Evolutionary conservation across 768 basidiomycete genomes (phyloP).

Genomic region (Tulasnella sp.): DNA sequence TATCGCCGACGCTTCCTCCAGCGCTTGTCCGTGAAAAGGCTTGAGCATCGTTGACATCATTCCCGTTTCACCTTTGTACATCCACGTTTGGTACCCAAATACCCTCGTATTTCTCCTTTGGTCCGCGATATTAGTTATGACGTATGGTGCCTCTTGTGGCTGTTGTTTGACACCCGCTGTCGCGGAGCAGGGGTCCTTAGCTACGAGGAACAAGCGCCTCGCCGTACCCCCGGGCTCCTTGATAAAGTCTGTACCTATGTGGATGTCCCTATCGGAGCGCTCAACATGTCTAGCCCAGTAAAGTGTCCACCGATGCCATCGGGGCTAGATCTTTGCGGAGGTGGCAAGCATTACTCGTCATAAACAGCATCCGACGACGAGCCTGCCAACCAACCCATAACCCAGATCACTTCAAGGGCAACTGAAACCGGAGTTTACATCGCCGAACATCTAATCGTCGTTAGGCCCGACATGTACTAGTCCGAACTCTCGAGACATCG

Average conservation of each 20-base stretch:
- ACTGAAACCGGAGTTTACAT: too few species aligned
- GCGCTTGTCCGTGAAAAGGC: not conserved
- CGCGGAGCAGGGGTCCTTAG: not conserved
- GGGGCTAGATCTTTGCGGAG: not conserved
- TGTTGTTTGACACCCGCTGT: not conserved
- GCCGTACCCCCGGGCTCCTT: not conserved
- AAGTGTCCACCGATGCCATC: not conserved
- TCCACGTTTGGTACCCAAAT: not conserved
- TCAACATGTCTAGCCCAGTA: not conserved
- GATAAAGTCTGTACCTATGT: not conserved
- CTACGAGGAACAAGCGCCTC: not conserved
- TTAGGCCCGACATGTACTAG: too few species aligned
- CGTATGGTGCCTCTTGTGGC: not conserved
- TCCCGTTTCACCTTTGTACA: not conserved
- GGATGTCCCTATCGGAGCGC: not conserved
- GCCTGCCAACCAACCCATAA: too few species aligned
- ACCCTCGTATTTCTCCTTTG: not conserved
- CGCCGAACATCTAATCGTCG: too few species aligned
- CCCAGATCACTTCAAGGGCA: too few species aligned
- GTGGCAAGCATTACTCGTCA: too few species aligned
- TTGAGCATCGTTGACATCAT: constrained; percentile 8
- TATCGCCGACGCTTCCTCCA: not conserved
- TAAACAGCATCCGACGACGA: too few species aligned
- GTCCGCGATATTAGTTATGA: not conserved
- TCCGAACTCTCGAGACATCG: too few species aligned